Percentiles rank a stretch among this genome's conserved stretches.
Conservation (phyloP, 1,139 yeast genomes). For the Kazachstania sp. region DNA sequence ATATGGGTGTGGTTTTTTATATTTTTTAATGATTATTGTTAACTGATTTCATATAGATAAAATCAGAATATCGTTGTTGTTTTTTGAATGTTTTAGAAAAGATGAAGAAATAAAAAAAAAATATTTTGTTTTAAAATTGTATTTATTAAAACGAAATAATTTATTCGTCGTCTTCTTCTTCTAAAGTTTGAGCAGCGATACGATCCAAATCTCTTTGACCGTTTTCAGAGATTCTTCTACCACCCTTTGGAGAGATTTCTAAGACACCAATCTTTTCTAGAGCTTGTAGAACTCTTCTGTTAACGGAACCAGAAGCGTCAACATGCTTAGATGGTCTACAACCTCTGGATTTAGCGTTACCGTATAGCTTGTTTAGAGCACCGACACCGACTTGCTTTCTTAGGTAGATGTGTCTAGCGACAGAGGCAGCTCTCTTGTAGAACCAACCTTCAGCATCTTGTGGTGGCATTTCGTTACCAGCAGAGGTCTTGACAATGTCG, state of each 20-base stretch:
- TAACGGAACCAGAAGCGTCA: constrained; percentile 98
- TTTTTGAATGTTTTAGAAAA: neutral
- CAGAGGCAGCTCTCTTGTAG: constrained; percentile 99
- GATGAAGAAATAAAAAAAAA: neutral
- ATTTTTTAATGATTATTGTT: too few species aligned
- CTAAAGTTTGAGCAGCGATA: constrained; percentile 98
- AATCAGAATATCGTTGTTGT: too few species aligned
- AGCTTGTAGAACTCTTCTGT: constrained; percentile 97
- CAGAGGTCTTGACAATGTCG: constrained; percentile 98
- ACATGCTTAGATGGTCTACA: constrained; percentile 97
- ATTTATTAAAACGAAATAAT: neutral
- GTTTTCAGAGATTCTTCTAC: constrained; percentile 98
- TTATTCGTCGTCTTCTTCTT: constrained; percentile 69
- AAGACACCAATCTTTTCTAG: constrained; percentile 97
- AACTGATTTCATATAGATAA: too few species aligned
- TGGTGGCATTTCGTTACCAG: constrained; percentile 99
- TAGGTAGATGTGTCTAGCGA: constrained; percentile 99
- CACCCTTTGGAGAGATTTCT: constrained; percentile 96
- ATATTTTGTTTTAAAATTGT: neutral
- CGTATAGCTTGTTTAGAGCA: constrained; percentile 97
- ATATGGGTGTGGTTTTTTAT: too few species aligned
- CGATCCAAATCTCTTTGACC: constrained; percentile 99
- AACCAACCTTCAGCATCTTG: constrained; percentile 99
- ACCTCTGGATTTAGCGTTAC: constrained; percentile 99
- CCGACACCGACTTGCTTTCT: constrained; percentile 99